Conservation (phyloP, 2,329 filamentous ascomycete species). For the Fusarium sterilihyphosum region DNA sequence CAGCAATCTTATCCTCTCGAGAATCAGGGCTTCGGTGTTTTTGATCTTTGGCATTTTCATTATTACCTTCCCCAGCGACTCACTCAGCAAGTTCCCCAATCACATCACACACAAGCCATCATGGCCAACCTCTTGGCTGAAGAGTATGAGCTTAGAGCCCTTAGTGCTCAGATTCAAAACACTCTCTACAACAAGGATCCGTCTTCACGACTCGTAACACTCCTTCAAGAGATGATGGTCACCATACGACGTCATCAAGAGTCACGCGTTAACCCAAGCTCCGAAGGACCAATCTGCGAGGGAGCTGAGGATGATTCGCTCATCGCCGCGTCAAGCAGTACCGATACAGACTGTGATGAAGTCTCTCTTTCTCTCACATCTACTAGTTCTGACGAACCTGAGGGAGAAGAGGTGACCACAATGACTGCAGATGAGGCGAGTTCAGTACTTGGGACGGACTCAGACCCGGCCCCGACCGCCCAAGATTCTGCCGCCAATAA, state of each 20-base stretch:
- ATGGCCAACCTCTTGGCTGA: neutral
- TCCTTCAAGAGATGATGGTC: neutral
- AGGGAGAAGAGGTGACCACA: too few species aligned
- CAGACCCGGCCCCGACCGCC: too few species aligned
- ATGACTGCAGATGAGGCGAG: too few species aligned
- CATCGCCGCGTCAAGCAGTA: too few species aligned
- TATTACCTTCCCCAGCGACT: rapidly evolving
- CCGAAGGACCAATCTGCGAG: neutral
- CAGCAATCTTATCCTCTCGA: neutral
- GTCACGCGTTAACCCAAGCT: neutral
- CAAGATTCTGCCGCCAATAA: too few species aligned
- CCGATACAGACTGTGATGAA: too few species aligned
- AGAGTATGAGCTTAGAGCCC: neutral
- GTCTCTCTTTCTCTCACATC: too few species aligned
- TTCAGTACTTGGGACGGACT: too few species aligned
- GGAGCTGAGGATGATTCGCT: too few species aligned
- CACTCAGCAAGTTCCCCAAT: neutral
- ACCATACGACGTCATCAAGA: neutral
- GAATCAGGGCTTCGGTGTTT: rapidly evolving
- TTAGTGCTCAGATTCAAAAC: neutral
- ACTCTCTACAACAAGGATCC: neutral
- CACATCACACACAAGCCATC: neutral
- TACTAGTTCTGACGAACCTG: too few species aligned
- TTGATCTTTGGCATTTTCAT: neutral
- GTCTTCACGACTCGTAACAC: neutral